A percentile compares a stretch with the other conserved stretches of the same genome.
Evolutionary conservation across 371 early-diverging fungal genomes (phyloP).

Genomic region (Dinochytrium kinnereticum): DNA sequence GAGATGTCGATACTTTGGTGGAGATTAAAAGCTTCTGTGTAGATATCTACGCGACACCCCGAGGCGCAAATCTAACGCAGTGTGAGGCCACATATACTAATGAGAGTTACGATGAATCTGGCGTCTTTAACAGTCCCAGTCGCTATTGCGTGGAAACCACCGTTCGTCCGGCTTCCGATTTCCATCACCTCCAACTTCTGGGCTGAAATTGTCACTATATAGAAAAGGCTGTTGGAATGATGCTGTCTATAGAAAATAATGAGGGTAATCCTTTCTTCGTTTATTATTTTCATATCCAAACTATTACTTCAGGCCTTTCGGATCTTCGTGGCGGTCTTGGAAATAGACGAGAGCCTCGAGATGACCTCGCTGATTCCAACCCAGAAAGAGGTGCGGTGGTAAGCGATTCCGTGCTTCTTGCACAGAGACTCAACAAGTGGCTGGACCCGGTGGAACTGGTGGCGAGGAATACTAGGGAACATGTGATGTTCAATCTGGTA

Average conservation of each 20-base stretch:
- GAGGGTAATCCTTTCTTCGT: no score
- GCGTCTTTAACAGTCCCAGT: background rate
- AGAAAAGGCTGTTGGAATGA: no score
- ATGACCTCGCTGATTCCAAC: slow-evolving; percentile 80
- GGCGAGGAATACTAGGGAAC: slow-evolving; percentile 85
- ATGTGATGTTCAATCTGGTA: slow-evolving; percentile 74
- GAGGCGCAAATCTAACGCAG: background rate
- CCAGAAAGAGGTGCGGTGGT: slow-evolving; percentile 72
- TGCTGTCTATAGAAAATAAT: no score
- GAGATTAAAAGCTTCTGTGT: background rate
- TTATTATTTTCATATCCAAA: no score
- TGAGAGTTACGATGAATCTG: background rate
- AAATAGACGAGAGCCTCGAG: slow-evolving; percentile 63
- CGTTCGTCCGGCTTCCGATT: background rate
- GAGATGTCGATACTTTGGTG: slow-evolving; percentile 1
- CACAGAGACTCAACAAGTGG: slow-evolving; percentile 72
- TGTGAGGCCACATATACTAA: background rate
- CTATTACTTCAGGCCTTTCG: no score
- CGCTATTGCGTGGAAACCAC: background rate
- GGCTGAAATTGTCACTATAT: background rate
- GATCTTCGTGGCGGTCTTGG: slow-evolving; percentile 46
- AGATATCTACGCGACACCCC: background rate
- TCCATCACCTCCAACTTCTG: background rate
- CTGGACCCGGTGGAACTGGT: slow-evolving; percentile 69
- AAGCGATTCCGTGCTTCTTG: slow-evolving; percentile 71